phyloP scores from a whole-genome alignment of 768 basidiomycete species.

The Leccinum rimulosum region DNA sequence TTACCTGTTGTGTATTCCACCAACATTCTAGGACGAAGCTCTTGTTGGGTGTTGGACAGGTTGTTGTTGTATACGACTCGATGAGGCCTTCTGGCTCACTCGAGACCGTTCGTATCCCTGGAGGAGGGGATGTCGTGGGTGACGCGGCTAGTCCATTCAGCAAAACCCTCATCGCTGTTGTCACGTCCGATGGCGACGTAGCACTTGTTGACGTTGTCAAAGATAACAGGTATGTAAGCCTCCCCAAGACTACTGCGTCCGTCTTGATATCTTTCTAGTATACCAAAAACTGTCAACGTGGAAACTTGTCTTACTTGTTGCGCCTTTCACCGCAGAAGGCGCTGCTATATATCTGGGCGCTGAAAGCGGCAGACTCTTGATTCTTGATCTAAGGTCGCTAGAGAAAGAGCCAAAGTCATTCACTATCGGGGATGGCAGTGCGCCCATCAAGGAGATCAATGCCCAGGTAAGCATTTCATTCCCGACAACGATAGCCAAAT shows the following conservation, averaged over 20 bases:
- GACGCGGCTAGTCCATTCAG: conserved; percentile 73
- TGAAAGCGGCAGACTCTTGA: conserved; percentile 57
- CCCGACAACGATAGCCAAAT: neutral
- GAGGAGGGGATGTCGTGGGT: conserved; percentile 51
- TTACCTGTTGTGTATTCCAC: conserved; percentile 58
- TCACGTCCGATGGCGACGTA: conserved; percentile 52
- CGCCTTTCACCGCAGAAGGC: conserved; percentile 65
- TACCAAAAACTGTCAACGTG: conserved; percentile 56
- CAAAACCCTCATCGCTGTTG: conserved; percentile 64
- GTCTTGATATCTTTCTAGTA: conserved; percentile 34
- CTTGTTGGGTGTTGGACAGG: conserved; percentile 50
- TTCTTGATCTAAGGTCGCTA: conserved; percentile 61
- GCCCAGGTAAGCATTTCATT: conserved; percentile 48
- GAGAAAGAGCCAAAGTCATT: conserved; percentile 63
- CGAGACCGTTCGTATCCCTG: conserved; percentile 50
- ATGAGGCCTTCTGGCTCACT: conserved; percentile 53
- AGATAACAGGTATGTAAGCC: conserved; percentile 56
- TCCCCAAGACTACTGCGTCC: neutral
- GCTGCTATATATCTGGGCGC: conserved; percentile 66
- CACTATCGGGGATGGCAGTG: conserved; percentile 45
- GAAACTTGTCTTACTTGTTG: conserved; percentile 57
- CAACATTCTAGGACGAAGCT: conserved; percentile 59
- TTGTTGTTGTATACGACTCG: conserved; percentile 62
- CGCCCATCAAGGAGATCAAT: conserved; percentile 49
- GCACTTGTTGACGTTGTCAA: conserved; percentile 70